Evolutionary conservation across 345 rosid genomes (phyloP).

Genomic region (Eucalyptus tenuipes): DNA sequence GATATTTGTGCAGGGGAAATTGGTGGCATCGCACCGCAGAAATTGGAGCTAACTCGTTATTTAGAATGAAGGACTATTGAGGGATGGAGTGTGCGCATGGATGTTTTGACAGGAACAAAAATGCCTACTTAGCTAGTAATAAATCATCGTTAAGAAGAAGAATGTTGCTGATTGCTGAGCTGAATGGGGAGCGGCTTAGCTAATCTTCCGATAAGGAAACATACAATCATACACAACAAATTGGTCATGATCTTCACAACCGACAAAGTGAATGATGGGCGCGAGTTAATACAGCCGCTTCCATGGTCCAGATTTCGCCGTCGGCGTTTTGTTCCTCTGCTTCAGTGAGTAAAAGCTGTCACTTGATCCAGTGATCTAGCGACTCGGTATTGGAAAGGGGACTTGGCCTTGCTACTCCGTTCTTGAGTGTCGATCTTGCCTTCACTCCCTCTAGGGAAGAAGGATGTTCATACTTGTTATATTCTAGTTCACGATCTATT

Average conservation of each 20-base stretch:
- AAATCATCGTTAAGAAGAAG: neutral
- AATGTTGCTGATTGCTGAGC: neutral
- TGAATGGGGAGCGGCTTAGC: neutral
- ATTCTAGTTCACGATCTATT: neutral
- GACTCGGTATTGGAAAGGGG: neutral
- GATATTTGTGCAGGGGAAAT: neutral
- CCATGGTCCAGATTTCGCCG: neutral
- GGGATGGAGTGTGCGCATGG: neutral
- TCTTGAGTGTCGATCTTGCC: neutral
- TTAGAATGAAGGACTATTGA: neutral
- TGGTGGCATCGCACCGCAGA: neutral
- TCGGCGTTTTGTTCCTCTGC: neutral
- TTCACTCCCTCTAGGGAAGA: neutral
- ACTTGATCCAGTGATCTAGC: neutral
- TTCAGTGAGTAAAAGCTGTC: neutral
- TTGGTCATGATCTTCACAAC: neutral
- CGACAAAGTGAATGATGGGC: neutral
- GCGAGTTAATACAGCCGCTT: neutral
- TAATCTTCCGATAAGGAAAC: neutral
- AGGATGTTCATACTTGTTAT: neutral
- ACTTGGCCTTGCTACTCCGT: neutral
- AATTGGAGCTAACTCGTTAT: neutral
- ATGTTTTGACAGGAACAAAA: neutral
- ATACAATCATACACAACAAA: neutral
- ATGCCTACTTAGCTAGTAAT: neutral